phyloP scores from a whole-genome alignment of 192 early-diverging fungal genomes.

The Entomortierella chlamydospora region DNA sequence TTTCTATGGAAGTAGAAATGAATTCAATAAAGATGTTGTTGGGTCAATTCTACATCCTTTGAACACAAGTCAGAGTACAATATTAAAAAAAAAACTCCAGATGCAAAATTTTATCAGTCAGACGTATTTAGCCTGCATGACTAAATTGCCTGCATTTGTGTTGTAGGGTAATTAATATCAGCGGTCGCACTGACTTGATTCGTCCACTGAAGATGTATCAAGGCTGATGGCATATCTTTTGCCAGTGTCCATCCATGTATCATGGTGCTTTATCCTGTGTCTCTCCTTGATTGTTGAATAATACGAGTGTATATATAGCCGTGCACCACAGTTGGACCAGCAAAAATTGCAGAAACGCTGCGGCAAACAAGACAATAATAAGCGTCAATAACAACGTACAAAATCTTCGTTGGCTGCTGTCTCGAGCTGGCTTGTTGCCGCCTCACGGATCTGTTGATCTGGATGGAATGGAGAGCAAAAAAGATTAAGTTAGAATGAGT shows the following conservation, averaged over 20 bases:
- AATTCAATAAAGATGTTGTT: not conserved
- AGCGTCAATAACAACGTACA: conserved; percentile 72
- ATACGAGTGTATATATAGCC: not conserved
- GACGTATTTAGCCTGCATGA: not conserved
- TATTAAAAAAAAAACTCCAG: conserved; percentile 76
- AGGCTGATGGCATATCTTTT: not conserved
- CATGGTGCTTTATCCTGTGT: not conserved
- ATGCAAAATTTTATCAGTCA: conserved; percentile 19
- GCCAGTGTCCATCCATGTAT: not conserved
- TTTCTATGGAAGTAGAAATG: conserved; percentile 57
- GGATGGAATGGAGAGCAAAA: not conserved
- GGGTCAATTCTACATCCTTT: too few species aligned
- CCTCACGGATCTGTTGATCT: conserved; percentile 84
- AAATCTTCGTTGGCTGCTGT: conserved; percentile 80
- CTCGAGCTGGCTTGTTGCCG: conserved; percentile 83
- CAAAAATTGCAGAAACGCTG: not conserved
- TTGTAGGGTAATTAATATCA: not conserved
- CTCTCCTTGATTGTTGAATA: not conserved
- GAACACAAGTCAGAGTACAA: too few species aligned
- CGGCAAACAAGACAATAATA: conserved; percentile 7
- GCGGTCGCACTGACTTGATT: too few species aligned
- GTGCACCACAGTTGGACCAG: not conserved
- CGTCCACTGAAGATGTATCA: too few species aligned
- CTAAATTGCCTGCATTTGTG: not conserved
- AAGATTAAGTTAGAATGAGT: not conserved